These are phyloP conservation scores for Aspergillus mulundensis DNA, from an alignment of 495 filamentous ascomycete genomes.

Conservation along the genomic window DNA sequence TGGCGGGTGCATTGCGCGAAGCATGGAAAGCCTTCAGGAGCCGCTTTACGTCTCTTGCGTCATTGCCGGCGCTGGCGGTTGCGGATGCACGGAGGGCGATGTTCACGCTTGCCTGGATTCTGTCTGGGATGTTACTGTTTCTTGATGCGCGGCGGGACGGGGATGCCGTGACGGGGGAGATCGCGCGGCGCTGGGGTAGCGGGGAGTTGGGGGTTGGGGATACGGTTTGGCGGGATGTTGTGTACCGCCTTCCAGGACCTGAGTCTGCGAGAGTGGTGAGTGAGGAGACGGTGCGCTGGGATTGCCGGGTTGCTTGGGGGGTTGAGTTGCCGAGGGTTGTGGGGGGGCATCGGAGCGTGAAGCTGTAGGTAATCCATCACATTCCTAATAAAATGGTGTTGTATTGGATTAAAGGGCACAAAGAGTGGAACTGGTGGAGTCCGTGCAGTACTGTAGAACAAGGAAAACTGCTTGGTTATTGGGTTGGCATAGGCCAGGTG, in stretches of 20 bases:
- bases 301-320: conserved; percentile 33
- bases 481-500: no score
- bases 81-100: conserved; percentile 35
- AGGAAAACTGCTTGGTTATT: no score
- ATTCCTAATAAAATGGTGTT: no score
- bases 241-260: conserved; percentile 5
- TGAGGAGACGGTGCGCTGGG: conserved; percentile 27
- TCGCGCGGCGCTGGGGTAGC: conserved; percentile 31
- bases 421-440: no score
- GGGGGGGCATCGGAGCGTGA: conserved; percentile 26
- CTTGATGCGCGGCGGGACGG: conserved; percentile 31
- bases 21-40: conserved; percentile 12
- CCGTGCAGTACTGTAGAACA: no score
- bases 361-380: no score
- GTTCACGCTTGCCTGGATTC: conserved; percentile 34
- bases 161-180: conserved; percentile 25
- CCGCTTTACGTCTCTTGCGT: conserved; percentile 5
- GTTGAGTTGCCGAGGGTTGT: conserved; percentile 26
- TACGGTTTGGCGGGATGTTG: conserved; percentile 28
- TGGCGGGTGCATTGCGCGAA: neutral
- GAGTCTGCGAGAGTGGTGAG: neutral
- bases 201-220: conserved; percentile 31
- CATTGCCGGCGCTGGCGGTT: conserved; percentile 23
- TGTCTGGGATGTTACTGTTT: conserved; percentile 26
- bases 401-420: no score